Evolutionary conservation across 768 basidiomycete genomes (phyloP).

Genomic region (Boletus sp.): DNA sequence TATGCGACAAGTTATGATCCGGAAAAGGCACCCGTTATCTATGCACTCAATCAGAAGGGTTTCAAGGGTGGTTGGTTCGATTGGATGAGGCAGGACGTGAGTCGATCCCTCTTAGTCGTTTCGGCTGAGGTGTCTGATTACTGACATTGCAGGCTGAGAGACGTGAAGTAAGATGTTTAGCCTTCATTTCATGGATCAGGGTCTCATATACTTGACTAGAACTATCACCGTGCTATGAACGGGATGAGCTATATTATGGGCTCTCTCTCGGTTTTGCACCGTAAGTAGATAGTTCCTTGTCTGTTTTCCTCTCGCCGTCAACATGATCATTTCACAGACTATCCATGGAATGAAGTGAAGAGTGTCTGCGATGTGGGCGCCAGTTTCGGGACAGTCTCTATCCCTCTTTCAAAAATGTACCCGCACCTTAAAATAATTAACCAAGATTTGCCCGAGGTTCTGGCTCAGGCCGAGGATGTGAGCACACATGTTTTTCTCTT

Average conservation of each 20-base stretch:
- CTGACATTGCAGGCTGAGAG: constrained; percentile 10
- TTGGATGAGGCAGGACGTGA: constrained; percentile 21
- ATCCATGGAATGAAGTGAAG: constrained; percentile 24
- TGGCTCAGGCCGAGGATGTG: constrained; percentile 21
- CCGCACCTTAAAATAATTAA: constrained; percentile 26
- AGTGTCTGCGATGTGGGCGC: constrained; percentile 31
- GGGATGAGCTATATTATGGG: constrained; percentile 22
- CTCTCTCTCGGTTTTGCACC: constrained; percentile 21
- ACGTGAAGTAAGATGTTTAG: constrained; percentile 9
- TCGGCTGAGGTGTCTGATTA: not conserved
- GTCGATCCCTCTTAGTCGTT: not conserved
- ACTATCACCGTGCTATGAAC: constrained; percentile 24
- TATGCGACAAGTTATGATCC: constrained; percentile 24
- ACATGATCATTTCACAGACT: constrained; percentile 10
- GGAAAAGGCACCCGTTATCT: constrained; percentile 19
- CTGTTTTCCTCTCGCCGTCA: not conserved
- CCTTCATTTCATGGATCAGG: not conserved
- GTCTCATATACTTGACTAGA: constrained; percentile 11
- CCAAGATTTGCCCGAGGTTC: constrained; percentile 30
- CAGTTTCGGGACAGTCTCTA: constrained; percentile 28
- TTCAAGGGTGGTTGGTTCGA: constrained; percentile 21
- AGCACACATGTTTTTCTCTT: not conserved
- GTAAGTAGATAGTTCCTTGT: constrained; percentile 8
- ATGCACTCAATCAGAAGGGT: constrained; percentile 17
- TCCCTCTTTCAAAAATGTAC: constrained; percentile 23